Base-by-base conservation (phyloP, 108 stramenopile species). In the Cyclotella kingstonii region DNA sequence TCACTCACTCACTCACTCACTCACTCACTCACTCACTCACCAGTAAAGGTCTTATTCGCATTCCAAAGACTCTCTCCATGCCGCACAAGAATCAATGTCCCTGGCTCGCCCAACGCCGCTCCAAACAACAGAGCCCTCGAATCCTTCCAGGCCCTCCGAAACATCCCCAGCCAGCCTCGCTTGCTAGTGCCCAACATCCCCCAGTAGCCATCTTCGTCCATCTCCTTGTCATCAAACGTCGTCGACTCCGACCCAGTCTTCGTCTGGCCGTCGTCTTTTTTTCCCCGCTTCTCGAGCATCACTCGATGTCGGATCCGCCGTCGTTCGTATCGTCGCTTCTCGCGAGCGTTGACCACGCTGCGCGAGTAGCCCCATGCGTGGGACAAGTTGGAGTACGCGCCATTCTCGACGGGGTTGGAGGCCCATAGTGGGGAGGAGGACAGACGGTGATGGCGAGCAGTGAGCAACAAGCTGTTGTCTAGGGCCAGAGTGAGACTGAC, bases 31-130 rank as follows among this genome's bases (percentile, higher is more conserved):
- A n/a, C n/a, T n/a, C n/a, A n/a, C 56, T 41, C 22, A 57, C 56
- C 88, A 0, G 88, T 93, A 57, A 90, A 93, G 4, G 88, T 93
- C 48, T 87, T 84, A 33, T 90, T 94, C 29, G 70, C 74, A 73
- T 94, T 92, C 78, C 77, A 84, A 21, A 54, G 22, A 19, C 77
- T 79, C 66, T 94, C 87, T 19, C 93, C 93, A 42, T 90, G 89
- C n/a, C 93, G 68, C 0, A 94, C 86, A 3, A 94, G 58, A 30
- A 94, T 94, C 21, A 94, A 54, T 10, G 87, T 90, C 27, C 93
- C 93, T 8, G 93, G 93, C 75, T 19, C 56, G 15, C 12, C 58
- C 10, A 19, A 40, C 28, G 15, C 29, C 0, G 1, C n/a, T 17
- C 31, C 11, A 44, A 5, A n/a, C n/a, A 44, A 44, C 43, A 44